Conservation (phyloP, 1,284 basidiomycete species). For the Ceratobasidium theobromae region DNA sequence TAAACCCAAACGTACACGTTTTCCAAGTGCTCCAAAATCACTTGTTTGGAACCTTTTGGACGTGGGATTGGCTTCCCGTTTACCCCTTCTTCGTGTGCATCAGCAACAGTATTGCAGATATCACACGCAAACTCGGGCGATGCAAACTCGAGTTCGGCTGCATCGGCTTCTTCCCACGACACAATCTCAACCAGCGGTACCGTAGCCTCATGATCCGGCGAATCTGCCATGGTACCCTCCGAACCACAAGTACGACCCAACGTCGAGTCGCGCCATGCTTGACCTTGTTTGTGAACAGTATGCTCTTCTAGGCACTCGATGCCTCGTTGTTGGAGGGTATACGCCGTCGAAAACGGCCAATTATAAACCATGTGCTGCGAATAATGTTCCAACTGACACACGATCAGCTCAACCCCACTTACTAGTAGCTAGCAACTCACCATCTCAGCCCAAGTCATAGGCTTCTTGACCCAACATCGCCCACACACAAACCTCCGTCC, state of each 20-base stretch:
- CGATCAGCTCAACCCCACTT: background rate
- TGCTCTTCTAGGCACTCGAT: background rate
- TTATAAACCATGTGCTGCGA: background rate
- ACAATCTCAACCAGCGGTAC: constrained; percentile 5
- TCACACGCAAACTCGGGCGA: background rate
- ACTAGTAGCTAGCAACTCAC: background rate
- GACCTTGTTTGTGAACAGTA: no score
- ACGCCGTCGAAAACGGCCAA: background rate
- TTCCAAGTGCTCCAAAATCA: constrained; percentile 7
- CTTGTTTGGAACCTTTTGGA: constrained; percentile 2
- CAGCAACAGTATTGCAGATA: constrained; percentile 11
- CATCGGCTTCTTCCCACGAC: constrained; percentile 3
- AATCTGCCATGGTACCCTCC: no score
- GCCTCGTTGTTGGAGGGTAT: background rate
- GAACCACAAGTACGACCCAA: no score
- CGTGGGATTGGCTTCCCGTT: constrained; percentile 3
- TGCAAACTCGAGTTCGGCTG: background rate
- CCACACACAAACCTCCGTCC: constrained; percentile 20
- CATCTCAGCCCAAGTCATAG: constrained; percentile 23
- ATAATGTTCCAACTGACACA: background rate
- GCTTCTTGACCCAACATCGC: constrained; percentile 20
- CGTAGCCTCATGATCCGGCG: no score
- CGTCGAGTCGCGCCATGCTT: no score
- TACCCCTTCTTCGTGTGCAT: background rate
- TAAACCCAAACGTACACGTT: constrained; percentile 8